Evolutionary conservation across 2,329 filamentous ascomycete genomes (phyloP).

Genomic region (Colletotrichum camelliae): DNA sequence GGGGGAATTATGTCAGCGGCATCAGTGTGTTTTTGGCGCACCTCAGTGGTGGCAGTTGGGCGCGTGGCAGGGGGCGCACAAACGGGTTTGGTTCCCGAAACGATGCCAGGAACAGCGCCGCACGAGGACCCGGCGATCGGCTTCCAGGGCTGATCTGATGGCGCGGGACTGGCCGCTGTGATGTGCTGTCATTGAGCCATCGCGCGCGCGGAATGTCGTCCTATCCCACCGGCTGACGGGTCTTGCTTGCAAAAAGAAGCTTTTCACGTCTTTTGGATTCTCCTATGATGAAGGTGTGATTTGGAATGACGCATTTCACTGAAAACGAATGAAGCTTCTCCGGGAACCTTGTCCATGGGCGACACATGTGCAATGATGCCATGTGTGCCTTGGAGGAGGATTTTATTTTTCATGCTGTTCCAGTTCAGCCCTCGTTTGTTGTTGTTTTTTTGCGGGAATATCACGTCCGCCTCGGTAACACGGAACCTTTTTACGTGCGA

Average conservation of each 20-base stretch:
- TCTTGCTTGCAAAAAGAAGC: neutral
- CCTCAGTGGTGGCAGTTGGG: neutral
- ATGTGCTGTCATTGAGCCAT: neutral
- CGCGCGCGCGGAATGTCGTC: neutral
- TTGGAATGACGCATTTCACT: neutral
- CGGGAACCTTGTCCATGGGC: neutral
- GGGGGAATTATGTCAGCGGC: neutral
- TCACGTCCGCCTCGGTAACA: neutral
- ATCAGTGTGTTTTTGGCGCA: neutral
- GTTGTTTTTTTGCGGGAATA: neutral
- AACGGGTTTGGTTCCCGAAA: neutral
- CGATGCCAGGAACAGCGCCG: neutral
- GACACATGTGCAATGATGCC: neutral
- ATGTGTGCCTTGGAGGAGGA: neutral
- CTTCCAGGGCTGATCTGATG: neutral
- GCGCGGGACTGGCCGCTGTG: neutral
- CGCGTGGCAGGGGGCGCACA: neutral
- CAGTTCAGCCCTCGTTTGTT: neutral
- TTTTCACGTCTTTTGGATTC: neutral
- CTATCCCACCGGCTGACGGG: constrained; percentile 1
- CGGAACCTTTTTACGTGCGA: neutral
- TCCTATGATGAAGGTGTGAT: neutral
- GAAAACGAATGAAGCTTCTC: neutral
- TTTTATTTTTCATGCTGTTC: neutral
- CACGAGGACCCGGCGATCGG: neutral